Percentiles rank a stretch among this genome's conserved stretches.
These are phyloP conservation scores for Paraglomus brasilianum DNA, from an alignment of 192 early-diverging fungal species.

Conservation along the genomic window DNA sequence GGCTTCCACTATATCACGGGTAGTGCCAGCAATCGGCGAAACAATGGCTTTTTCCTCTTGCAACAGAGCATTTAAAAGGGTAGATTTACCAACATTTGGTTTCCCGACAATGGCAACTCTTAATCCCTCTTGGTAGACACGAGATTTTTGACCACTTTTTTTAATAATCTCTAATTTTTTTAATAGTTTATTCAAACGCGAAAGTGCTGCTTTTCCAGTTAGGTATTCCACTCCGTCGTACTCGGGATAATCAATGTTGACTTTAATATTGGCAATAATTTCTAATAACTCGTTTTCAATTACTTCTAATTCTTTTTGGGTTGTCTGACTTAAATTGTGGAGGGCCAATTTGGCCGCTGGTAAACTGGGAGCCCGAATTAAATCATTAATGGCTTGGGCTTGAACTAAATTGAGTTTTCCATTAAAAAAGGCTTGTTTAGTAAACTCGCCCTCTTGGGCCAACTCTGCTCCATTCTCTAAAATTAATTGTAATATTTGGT, in stretches of 20 bases:
- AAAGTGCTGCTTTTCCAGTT: slow-evolving; percentile 9
- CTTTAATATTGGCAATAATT: slow-evolving; percentile 16
- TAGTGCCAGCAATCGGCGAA: slow-evolving; percentile 3
- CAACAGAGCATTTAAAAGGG: neutral
- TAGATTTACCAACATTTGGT: slow-evolving; percentile 7
- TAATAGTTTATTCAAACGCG: neutral
- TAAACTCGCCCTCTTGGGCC: neutral
- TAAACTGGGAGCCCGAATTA: slow-evolving; percentile 1
- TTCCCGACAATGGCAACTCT: slow-evolving; percentile 4
- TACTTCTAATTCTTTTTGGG: slow-evolving; percentile 12
- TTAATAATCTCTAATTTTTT: neutral
- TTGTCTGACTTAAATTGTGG: neutral
- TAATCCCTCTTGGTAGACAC: slow-evolving; percentile 11
- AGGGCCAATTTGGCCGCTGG: neutral
- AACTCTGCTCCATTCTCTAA: neutral
- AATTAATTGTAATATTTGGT: slow-evolving; percentile 21
- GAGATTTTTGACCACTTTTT: neutral
- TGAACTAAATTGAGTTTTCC: slow-evolving; percentile 21
- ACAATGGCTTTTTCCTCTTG: slow-evolving; percentile 18
- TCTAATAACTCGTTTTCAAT: slow-evolving; percentile 13
- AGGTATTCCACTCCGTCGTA: slow-evolving; percentile 13
- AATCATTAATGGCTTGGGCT: slow-evolving; percentile 9
- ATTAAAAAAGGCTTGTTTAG: slow-evolving; percentile 17
- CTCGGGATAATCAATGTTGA: slow-evolving; percentile 12
- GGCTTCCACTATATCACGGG: slow-evolving; percentile 7